A percentile compares a stretch with the other conserved stretches of the same genome.
Evolutionary conservation across 345 rosid genomes (phyloP).

Genomic region (Brassica nigra): DNA sequence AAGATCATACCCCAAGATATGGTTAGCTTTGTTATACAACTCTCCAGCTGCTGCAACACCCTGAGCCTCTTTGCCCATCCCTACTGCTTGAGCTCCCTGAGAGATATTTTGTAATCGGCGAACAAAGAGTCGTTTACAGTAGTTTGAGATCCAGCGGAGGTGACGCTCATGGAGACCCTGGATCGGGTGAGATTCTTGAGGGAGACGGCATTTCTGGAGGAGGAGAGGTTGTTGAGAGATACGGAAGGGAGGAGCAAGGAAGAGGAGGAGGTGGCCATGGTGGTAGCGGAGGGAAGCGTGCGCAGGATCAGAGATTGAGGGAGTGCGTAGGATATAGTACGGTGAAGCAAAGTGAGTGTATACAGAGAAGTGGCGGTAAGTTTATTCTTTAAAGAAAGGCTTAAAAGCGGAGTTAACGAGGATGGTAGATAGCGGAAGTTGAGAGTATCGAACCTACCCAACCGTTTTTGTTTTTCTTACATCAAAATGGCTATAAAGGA

Average conservation of each 20-base stretch:
- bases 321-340: conserved; percentile 33
- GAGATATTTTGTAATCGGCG: conserved; percentile 59
- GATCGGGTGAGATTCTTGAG: conserved; percentile 45
- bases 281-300: conserved; percentile 18
- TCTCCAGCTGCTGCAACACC: conserved; percentile 71
- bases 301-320: conserved; percentile 39
- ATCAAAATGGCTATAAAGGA: too few species aligned
- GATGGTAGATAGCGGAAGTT: neutral
- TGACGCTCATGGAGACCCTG: conserved; percentile 65
- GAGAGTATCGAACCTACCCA: neutral
- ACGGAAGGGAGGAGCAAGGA: conserved; percentile 51
- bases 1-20: conserved; percentile 90
- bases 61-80: conserved; percentile 97
- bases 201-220: conserved; percentile 32
- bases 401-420: neutral
- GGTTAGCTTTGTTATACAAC: conserved; percentile 77
- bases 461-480: too few species aligned
- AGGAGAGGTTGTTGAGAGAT: conserved; percentile 39
- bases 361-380: neutral
- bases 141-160: conserved; percentile 67
- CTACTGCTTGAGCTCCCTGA: conserved; percentile 95
- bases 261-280: conserved; percentile 40
- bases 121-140: conserved; percentile 62
- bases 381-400: neutral
- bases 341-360: neutral